Evolutionary conservation across 805 yeast genomes (phyloP).

Genomic region (Lachancea cidri): DNA sequence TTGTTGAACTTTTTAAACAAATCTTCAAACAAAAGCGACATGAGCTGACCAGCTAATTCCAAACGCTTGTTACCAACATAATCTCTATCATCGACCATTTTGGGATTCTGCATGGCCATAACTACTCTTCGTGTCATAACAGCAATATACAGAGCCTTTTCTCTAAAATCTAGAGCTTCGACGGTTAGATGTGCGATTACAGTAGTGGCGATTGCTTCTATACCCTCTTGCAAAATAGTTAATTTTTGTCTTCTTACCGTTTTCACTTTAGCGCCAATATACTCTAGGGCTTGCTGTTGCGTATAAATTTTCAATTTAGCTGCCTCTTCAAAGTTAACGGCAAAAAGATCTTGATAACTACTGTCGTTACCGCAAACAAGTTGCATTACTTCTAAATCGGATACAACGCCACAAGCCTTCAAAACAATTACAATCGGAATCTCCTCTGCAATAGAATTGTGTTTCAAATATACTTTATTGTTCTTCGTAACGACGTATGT

Average conservation of each 20-base stretch:
- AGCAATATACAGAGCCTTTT: slow-evolving; percentile 90
- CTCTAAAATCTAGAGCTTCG: slow-evolving; percentile 78
- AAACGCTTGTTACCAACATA: slow-evolving; percentile 97
- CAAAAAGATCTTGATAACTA: slow-evolving; percentile 85
- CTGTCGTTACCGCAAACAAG: slow-evolving; percentile 89
- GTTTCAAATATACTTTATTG: slow-evolving; percentile 84
- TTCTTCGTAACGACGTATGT: slow-evolving; percentile 93
- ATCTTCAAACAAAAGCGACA: slow-evolving; percentile 94
- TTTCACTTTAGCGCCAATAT: slow-evolving; percentile 85
- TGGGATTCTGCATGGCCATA: slow-evolving; percentile 91
- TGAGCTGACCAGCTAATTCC: slow-evolving; percentile 94
- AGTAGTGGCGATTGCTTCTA: slow-evolving; percentile 94
- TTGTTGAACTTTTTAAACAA: slow-evolving; percentile 92
- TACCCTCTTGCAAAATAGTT: slow-evolving; percentile 83
- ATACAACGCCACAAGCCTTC: slow-evolving; percentile 90
- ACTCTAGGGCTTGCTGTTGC: slow-evolving; percentile 90
- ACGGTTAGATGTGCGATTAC: slow-evolving; percentile 93
- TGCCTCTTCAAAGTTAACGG: slow-evolving; percentile 90
- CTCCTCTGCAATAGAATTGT: slow-evolving; percentile 92
- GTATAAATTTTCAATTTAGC: slow-evolving; percentile 80
- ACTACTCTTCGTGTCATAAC: slow-evolving; percentile 95
- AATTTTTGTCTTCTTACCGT: slow-evolving; percentile 89
- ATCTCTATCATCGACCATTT: slow-evolving; percentile 97
- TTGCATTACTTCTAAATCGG: slow-evolving; percentile 91
- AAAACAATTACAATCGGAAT: slow-evolving; percentile 88